Evolutionary conservation across 345 rosid species (phyloP), one percentile per base, ranked within the genome.

Genomic region (Eutrema japonicum): DNA sequence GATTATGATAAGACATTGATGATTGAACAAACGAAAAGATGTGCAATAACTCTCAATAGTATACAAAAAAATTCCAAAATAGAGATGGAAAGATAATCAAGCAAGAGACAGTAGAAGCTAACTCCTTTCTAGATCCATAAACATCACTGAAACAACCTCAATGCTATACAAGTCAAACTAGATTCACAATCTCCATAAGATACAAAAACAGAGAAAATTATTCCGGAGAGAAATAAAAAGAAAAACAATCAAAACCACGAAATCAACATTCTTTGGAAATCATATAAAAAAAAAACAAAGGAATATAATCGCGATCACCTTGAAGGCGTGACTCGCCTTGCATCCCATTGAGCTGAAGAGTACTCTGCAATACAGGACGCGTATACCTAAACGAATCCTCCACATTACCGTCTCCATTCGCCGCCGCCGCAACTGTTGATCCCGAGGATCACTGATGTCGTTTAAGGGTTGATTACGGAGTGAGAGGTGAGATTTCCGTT

Each of bases 291-390:
- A 12, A 38, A 26, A 50, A 2, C 14, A 2, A 11, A 35, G 1
- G n/a, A 5, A 45, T 4, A 40, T 4, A 40, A 35, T 27, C 37
- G 58, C 13, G 6, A 76, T 64, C 36, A 96, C 99, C 97, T 96
- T 96, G 77, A 90, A 96, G 59, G 98, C 99, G 64, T 96, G 99
- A 43, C 99, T 92, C 11, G 99, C 81, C 54, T 96, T 96, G 81
- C 99, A 96, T 54, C 99, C 99, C 95, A 96, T 96, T 96, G 72
- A 96, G 91, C 78, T 92, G 99, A 69, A 96, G 92, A 78, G 98
- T 85, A 51, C 96, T 89, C 82, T 92, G 99, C 81, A 96, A 82
- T 57, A 90, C 94, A 47, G 98, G 78, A 68, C 95, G 97, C 68
- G 97, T 86, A 50, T 92, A 96, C 2, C 96, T 81, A 71, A 92